Conservation (phyloP, 1,139 yeast species). For the Casaregolazyma lundiana region DNA sequence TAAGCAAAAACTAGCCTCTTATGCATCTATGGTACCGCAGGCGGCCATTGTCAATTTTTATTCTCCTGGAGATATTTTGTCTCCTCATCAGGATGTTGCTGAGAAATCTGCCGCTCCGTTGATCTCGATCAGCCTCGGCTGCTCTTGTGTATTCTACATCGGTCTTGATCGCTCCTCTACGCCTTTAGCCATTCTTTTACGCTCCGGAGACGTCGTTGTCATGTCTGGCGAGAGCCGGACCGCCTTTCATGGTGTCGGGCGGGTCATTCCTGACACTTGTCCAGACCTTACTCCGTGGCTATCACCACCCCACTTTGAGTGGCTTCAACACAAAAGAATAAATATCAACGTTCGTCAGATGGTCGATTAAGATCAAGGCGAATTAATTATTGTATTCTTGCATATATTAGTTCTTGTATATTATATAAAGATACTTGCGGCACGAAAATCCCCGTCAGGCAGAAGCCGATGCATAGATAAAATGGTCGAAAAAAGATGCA, state of each 20-base stretch:
- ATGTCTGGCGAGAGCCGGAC: slow-evolving; percentile 40
- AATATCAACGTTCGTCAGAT: slow-evolving; percentile 42
- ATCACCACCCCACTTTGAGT: slow-evolving; percentile 23
- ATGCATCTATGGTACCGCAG: slow-evolving; percentile 30
- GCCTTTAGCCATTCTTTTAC: slow-evolving; percentile 34
- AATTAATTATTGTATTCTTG: neutral
- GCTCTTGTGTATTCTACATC: slow-evolving; percentile 37
- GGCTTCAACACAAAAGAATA: slow-evolving; percentile 37
- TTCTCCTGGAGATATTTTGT: slow-evolving; percentile 40
- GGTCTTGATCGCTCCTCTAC: slow-evolving; percentile 24
- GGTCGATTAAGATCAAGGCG: slow-evolving; percentile 19
- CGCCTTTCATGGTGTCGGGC: slow-evolving; percentile 43
- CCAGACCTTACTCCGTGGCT: slow-evolving; percentile 27
- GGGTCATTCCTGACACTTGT: slow-evolving; percentile 33
- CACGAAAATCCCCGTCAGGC: neutral
- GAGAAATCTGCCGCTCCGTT: slow-evolving; percentile 36
- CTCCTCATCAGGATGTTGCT: slow-evolving; percentile 45
- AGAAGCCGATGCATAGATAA: neutral
- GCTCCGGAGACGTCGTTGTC: slow-evolving; percentile 39
- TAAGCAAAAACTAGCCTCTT: slow-evolving; percentile 21
- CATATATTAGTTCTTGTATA: neutral
- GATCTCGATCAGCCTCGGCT: slow-evolving; percentile 37
- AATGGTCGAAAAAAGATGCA: neutral
- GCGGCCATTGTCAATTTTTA: slow-evolving; percentile 44
- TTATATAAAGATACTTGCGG: neutral